Percentiles rank a stretch among this genome's conserved stretches.
phyloP scores from a whole-genome alignment of 768 basidiomycete species.

The Podaxis carcinomalis region DNA sequence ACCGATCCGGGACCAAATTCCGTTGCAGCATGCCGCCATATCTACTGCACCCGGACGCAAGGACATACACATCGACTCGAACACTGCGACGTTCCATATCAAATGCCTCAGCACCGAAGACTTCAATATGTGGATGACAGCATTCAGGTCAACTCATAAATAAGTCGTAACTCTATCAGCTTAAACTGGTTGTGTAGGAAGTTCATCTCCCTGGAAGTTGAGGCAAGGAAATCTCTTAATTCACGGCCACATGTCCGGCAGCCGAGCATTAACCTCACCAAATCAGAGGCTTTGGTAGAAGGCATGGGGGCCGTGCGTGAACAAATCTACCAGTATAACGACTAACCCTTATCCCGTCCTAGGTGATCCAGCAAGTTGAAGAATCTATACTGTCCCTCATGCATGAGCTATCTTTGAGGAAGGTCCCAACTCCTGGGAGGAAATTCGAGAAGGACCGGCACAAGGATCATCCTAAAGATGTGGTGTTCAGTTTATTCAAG shows the following conservation, averaged over 20 bases:
- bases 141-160: constrained; percentile 52
- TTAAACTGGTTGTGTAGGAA: constrained; percentile 38
- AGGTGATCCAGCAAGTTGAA: constrained; percentile 64
- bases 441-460: constrained; percentile 49
- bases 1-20: constrained; percentile 66
- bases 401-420: constrained; percentile 36
- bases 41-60: constrained; percentile 68
- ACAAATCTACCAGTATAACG: background rate
- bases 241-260: constrained; percentile 37
- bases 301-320: constrained; percentile 60
- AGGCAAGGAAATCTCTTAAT: constrained; percentile 38
- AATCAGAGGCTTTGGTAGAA: constrained; percentile 50
- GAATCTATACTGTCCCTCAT: constrained; percentile 40
- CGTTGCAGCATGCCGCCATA: constrained; percentile 68
- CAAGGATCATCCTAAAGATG: constrained; percentile 28
- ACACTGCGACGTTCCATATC: constrained; percentile 75
- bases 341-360: background rate
- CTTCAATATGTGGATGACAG: constrained; percentile 70
- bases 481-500: constrained; percentile 59
- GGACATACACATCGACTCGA: constrained; percentile 79
- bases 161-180: constrained; percentile 6
- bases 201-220: constrained; percentile 52
- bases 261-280: constrained; percentile 41
- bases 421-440: constrained; percentile 33
- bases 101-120: constrained; percentile 71